Evolutionary conservation across 176 grass and related monocot species (phyloP), one percentile per base, ranked within the genome.

Genomic region (Oryza glaberrima): DNA sequence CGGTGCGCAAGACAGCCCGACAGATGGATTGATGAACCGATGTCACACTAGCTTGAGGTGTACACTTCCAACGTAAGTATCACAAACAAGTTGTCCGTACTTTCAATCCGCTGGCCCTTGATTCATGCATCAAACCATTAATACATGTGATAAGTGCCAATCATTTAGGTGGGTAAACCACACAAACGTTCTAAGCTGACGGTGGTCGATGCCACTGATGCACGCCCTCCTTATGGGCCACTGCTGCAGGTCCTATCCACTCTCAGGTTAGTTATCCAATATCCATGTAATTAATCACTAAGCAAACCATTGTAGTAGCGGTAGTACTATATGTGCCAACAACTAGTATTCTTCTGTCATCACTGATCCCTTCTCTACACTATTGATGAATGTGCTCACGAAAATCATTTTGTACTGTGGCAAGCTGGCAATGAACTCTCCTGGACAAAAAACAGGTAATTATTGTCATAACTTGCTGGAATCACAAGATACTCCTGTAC

Each of bases 21-120:
- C 72, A 67, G 73, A 69, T 41, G 14, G 46, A 26, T 68, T 84
- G 64, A 56, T 77, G 64, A n/a, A 26, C 82, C 82, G 34, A 77
- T 69, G 47, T 47, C 82, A 58, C 38, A 67, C 72, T 84, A 11
- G 60, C 64, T 41, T 69, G n/a, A 2, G 13, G 2, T 9, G 61
- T 41, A 54, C 82, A 15, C 61, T 67, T 26, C 43, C 40, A 64
- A 6, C 10, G 10, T 32, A 10, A 34, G 44, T 26, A 41, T 5
- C 15, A 22, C 28, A 41, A 52, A 16, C 22, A 70, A 64, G 3
- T 11, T 26, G 7, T 14, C 49, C 20, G 3, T 64, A 64, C 30
- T 19, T 17, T 11, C 23, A 34, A 79, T 14, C 58, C 58, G 9
- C n/a, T 63, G 20, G 7, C 0, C n/a, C 6, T 20, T 23, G 7